Evolutionary conservation across 2,329 filamentous ascomycete species (phyloP), one percentile per base, ranked within the genome.

Genomic region (Beauveria sp.): DNA sequence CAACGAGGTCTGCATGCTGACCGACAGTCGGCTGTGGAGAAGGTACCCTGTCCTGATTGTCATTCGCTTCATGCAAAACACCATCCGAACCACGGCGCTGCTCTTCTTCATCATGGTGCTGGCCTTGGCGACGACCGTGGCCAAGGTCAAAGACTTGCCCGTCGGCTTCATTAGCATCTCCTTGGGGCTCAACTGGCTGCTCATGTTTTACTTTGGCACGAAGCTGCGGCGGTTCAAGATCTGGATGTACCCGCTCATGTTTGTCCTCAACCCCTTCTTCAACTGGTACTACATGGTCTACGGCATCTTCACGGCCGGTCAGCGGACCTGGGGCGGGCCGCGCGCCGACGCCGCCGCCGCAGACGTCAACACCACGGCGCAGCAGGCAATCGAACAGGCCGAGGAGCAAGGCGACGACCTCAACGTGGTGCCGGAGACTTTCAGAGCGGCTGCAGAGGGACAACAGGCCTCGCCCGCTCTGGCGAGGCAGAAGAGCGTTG

Each of bases 261-360:
- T 97, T 72, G 77, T 96, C 52, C 74, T 97, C 65, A 98, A 97
- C 70, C 93, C 95, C 0, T 96, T 98, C 71, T 92, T 97, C 81
- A 98, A 98, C 75, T 98, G 93, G 93, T 84, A 91, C 62, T 98
- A 98, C 77, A 96, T 97, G 89, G 89, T 96, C 2, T 96, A 97
- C 72, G 93, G 92, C 49, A 96, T 96, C 67, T 95, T 96, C 74
- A 97, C 93, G 1, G 92, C 93, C 30, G 92, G 93, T 22, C 91
- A 96, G 72, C 84, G 93, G 65, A 98, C 93, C 1, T 98, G 95
- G 93, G 93, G 93, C 66, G 93, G 93, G 0, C 95, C 93, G 12
- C 85, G 93, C 68, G 92, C 91, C 2, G 93, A 98, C 74, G 93
- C 93, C 1, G 91, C 89, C 30, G 81, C 86, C 45, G 93, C 93